These are phyloP conservation scores for Monoraphidium neglectum DNA, from an alignment of 139 green algal species.

Conservation along the genomic window DNA sequence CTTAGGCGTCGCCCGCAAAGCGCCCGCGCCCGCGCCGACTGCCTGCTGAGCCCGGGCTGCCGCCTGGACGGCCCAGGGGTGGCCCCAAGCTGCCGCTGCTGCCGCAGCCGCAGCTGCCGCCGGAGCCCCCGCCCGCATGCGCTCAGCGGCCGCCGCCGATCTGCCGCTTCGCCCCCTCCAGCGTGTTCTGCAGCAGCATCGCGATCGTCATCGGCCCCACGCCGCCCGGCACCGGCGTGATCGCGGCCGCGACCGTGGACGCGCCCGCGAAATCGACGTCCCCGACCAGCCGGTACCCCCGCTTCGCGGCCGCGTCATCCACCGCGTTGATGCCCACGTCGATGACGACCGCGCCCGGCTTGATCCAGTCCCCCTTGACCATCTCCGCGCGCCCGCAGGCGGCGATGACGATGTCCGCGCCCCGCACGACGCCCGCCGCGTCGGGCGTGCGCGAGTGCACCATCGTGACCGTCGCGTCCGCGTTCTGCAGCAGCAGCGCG, in stretches of 20 bases:
- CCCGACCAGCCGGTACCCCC: slow-evolving; percentile 86
- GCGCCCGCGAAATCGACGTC: slow-evolving; percentile 83
- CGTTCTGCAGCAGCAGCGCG: slow-evolving; percentile 79
- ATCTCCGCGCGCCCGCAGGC: slow-evolving; percentile 85
- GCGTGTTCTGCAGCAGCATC: slow-evolving; percentile 63
- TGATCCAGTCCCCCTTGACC: slow-evolving; percentile 85
- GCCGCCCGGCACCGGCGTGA: slow-evolving; percentile 96
- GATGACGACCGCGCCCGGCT: slow-evolving; percentile 90
- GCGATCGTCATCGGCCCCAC: slow-evolving; percentile 96
- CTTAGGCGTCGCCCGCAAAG: too few species aligned
- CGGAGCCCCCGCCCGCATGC: too few species aligned
- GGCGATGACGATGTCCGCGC: slow-evolving; percentile 94
- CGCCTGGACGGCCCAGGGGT: too few species aligned
- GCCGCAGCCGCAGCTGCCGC: too few species aligned
- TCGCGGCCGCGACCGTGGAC: slow-evolving; percentile 59
- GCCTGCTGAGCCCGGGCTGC: too few species aligned
- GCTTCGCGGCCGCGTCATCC: slow-evolving; percentile 52
- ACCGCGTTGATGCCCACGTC: slow-evolving; percentile 97
- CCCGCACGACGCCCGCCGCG: slow-evolving; percentile 30
- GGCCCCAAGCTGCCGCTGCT: too few species aligned
- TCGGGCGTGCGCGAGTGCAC: slow-evolving; percentile 61
- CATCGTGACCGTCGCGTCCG: slow-evolving; percentile 77
- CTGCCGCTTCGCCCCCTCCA: slow-evolving; percentile 40
- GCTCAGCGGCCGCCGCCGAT: too few species aligned
- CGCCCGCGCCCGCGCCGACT: too few species aligned